A percentile compares a stretch with the other conserved stretches of the same genome.
These are phyloP conservation scores for Truncatella angustata DNA, from an alignment of 2,329 filamentous ascomycete genomes.

Conservation along the genomic window DNA sequence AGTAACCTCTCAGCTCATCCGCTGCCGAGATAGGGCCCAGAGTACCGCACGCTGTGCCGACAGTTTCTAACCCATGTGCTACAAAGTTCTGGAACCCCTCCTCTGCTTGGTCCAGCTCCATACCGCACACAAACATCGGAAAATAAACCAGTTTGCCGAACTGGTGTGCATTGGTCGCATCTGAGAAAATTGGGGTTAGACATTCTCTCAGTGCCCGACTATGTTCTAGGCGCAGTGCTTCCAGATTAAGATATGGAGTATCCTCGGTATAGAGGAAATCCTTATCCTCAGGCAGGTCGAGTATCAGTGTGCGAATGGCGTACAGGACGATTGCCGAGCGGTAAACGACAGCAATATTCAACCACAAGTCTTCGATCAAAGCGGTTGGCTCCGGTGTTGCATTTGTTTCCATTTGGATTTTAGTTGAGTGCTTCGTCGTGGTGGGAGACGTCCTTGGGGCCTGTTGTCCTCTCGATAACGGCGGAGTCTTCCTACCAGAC, in stretches of 20 bases:
- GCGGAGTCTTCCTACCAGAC: background rate
- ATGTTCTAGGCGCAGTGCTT: constrained; percentile 3
- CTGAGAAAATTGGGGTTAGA: constrained; percentile 13
- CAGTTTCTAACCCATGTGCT: constrained; percentile 10
- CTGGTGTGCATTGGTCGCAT: constrained; percentile 7
- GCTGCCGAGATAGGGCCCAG: constrained; percentile 15
- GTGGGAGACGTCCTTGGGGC: background rate
- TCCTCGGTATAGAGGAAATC: constrained; percentile 7
- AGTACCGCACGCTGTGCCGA: constrained; percentile 14
- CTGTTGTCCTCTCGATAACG: background rate
- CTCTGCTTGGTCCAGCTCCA: constrained; percentile 11
- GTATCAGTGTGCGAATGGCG: constrained; percentile 13
- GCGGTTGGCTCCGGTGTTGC: background rate
- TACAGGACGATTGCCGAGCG: constrained; percentile 13
- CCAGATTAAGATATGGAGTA: background rate
- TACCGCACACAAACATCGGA: constrained; percentile 16
- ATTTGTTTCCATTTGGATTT: background rate
- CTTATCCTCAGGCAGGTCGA: constrained; percentile 13
- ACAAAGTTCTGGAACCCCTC: constrained; percentile 11
- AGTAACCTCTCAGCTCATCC: constrained; percentile 15
- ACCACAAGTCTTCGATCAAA: constrained; percentile 12
- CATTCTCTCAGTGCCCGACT: constrained; percentile 7
- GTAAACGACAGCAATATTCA: constrained; percentile 14
- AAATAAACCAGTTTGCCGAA: constrained; percentile 17
- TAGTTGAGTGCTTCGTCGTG: background rate